Conservation (phyloP, 768 basidiomycete genomes). For the Russula emetica region DNA sequence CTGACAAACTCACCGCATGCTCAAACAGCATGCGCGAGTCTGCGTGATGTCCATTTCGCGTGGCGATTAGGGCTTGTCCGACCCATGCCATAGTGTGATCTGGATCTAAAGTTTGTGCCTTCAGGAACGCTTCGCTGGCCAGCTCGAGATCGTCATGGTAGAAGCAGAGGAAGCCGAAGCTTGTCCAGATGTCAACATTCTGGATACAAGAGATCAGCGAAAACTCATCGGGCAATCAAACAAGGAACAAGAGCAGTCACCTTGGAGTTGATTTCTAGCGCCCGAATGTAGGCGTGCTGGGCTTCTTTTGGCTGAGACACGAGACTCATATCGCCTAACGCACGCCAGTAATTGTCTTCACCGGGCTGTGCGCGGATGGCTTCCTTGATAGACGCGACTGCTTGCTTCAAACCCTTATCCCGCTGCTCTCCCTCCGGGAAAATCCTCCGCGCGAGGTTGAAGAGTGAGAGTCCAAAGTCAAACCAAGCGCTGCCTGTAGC, state of each 20-base stretch:
- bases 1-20: conserved; percentile 61
- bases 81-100: conserved; percentile 88
- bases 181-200: conserved; percentile 79
- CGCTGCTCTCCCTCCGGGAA: conserved; percentile 34
- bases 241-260: conserved; percentile 38
- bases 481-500: conserved; percentile 59
- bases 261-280: conserved; percentile 82
- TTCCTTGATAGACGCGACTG: conserved; percentile 54
- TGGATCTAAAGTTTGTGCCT: conserved; percentile 88
- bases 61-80: conserved; percentile 76
- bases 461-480: conserved; percentile 66
- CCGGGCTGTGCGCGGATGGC: conserved; percentile 70
- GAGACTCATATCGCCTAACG: conserved; percentile 73
- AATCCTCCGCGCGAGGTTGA: conserved; percentile 41
- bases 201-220: conserved; percentile 32
- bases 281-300: conserved; percentile 89
- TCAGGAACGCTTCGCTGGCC: conserved; percentile 79
- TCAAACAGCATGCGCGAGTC: conserved; percentile 69
- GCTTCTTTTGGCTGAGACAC: conserved; percentile 61
- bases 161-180: conserved; percentile 83
- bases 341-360: conserved; percentile 76
- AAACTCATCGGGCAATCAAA: conserved; percentile 6
- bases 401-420: conserved; percentile 39
- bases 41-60: conserved; percentile 48
- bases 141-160: conserved; percentile 73